A percentile compares a stretch with the other conserved stretches of the same genome.
These are phyloP conservation scores for Clonostachys chloroleuca DNA, from an alignment of 2,329 filamentous ascomycete species.

Conservation along the genomic window DNA sequence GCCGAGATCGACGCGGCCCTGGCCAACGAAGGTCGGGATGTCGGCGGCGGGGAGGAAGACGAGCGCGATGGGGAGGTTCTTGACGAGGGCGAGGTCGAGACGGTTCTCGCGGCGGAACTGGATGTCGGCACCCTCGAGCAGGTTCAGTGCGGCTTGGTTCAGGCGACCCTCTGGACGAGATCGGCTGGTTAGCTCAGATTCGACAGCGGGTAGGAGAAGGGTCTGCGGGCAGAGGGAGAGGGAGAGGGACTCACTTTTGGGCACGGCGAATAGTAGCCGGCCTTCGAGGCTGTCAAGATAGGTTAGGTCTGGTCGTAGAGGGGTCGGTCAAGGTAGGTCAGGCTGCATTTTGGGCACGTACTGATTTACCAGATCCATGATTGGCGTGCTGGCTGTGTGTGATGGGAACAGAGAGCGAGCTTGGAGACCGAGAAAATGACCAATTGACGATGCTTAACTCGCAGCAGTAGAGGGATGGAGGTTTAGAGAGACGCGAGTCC, in stretches of 20 bases:
- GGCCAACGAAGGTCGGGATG: slow-evolving; percentile 95
- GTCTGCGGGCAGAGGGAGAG: background rate
- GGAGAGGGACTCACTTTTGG: slow-evolving; percentile 71
- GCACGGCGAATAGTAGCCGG: slow-evolving; percentile 92
- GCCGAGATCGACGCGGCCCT: slow-evolving; percentile 87
- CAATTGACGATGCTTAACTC: background rate
- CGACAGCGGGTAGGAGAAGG: background rate
- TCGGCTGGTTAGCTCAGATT: slow-evolving; percentile 7
- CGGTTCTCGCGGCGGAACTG: slow-evolving; percentile 94
- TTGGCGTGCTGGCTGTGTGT: background rate
- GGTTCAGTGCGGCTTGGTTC: slow-evolving; percentile 80
- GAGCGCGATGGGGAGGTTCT: slow-evolving; percentile 92
- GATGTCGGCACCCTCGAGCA: slow-evolving; percentile 90
- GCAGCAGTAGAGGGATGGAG: background rate
- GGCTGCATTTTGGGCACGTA: slow-evolving; percentile 23
- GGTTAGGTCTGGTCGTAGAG: slow-evolving; percentile 37
- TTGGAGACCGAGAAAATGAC: background rate
- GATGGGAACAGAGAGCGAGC: background rate
- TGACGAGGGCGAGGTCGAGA: slow-evolving; percentile 95
- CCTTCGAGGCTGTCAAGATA: slow-evolving; percentile 70
- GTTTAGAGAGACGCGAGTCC: background rate
- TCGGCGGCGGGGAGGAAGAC: slow-evolving; percentile 96
- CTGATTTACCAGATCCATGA: slow-evolving; percentile 61
- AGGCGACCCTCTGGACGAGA: slow-evolving; percentile 75
- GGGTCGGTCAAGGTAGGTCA: background rate